Percentiles rank a stretch among this genome's conserved stretches.
These are phyloP conservation scores for Babesia bigemina DNA, from an alignment of 169 alveolate genomes.

Conservation along the genomic window DNA sequence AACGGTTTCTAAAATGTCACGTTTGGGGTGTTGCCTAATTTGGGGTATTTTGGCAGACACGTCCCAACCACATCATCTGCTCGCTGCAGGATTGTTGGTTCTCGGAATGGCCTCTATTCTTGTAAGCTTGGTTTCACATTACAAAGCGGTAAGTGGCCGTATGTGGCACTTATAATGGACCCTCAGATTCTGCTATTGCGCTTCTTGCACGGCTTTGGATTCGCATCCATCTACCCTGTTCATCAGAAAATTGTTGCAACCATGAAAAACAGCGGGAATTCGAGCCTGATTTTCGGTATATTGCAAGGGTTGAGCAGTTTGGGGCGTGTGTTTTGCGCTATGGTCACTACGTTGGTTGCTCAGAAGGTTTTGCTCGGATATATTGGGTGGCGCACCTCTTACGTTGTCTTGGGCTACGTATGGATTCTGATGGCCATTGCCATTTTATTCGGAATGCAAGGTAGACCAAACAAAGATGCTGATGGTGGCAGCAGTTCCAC, in stretches of 20 bases:
- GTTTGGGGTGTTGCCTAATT: conserved; percentile 83
- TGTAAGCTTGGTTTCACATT: conserved; percentile 58
- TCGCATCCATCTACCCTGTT: conserved; percentile 38
- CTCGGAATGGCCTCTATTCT: conserved; percentile 85
- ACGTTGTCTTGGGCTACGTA: conserved; percentile 22
- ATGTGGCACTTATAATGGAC: neutral
- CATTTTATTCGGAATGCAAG: neutral
- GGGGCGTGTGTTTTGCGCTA: conserved; percentile 41
- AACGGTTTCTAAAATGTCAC: conserved; percentile 82
- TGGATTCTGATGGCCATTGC: conserved; percentile 17
- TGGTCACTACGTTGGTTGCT: conserved; percentile 29
- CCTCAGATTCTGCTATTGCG: conserved; percentile 37
- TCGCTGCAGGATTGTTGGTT: conserved; percentile 80
- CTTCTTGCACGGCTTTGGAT: conserved; percentile 44
- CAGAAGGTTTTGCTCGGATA: neutral
- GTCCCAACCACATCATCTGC: conserved; percentile 81
- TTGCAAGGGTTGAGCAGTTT: conserved; percentile 24
- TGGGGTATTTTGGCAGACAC: conserved; percentile 90
- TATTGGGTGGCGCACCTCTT: conserved; percentile 53
- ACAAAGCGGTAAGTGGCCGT: conserved; percentile 20
- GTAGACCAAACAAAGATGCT: neutral
- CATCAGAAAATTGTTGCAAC: conserved; percentile 21
- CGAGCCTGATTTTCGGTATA: conserved; percentile 27
- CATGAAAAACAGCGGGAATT: neutral
- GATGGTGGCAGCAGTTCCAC: neutral